Evolutionary conservation across 2,329 filamentous ascomycete genomes (phyloP).

Genomic region (Cladosporium phlei): DNA sequence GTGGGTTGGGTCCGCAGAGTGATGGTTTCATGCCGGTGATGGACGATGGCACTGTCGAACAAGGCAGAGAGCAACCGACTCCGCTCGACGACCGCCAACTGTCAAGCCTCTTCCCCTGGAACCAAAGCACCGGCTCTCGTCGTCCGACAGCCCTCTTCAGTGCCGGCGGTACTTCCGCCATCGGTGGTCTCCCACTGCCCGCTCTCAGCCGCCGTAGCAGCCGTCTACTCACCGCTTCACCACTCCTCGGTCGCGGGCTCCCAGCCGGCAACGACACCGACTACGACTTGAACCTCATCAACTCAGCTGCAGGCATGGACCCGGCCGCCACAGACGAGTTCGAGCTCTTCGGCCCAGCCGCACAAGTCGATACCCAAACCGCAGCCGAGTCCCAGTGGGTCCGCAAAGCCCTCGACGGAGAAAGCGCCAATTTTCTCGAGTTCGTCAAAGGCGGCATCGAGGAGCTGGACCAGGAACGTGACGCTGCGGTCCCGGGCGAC

Average conservation of each 20-base stretch:
- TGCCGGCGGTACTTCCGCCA: slow-evolving; percentile 31
- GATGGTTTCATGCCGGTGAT: slow-evolving; percentile 19
- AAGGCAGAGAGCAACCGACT: slow-evolving; percentile 63
- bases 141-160: slow-evolving; percentile 38
- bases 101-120: slow-evolving; percentile 66
- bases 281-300: slow-evolving; percentile 18
- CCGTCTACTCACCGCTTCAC: slow-evolving; percentile 56
- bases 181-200: slow-evolving; percentile 19
- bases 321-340: slow-evolving; percentile 35
- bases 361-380: slow-evolving; percentile 47
- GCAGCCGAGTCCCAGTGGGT: slow-evolving; percentile 46
- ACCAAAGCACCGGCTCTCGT: slow-evolving; percentile 40
- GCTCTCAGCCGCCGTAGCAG: slow-evolving; percentile 43
- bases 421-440: slow-evolving; percentile 59
- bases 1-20: slow-evolving; percentile 7
- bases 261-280: slow-evolving; percentile 19
- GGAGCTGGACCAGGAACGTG: slow-evolving; percentile 21
- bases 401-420: slow-evolving; percentile 50
- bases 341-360: slow-evolving; percentile 43
- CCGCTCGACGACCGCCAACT: slow-evolving; percentile 58
- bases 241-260: slow-evolving; percentile 49
- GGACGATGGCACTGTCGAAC: slow-evolving; percentile 49
- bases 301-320: slow-evolving; percentile 16
- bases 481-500: slow-evolving; percentile 23
- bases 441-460: slow-evolving; percentile 51